phyloP scores from a whole-genome alignment of 495 filamentous ascomycete species.

The Xylaria sp. region DNA sequence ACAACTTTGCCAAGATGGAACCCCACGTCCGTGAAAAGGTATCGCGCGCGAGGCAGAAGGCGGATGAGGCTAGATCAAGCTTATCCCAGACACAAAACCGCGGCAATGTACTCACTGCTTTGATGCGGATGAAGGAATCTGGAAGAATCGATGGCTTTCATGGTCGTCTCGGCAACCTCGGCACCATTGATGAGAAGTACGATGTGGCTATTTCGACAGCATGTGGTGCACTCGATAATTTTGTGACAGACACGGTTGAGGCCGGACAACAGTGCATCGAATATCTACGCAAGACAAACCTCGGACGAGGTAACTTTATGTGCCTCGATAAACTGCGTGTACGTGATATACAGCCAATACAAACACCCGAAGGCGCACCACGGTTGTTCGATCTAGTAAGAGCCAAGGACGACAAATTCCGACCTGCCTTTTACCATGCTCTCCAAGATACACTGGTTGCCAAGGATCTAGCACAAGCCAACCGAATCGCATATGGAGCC shows the following conservation, averaged over 20 bases:
- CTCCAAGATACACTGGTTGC: slow-evolving; percentile 94
- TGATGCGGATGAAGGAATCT: slow-evolving; percentile 95
- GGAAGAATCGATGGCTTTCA: slow-evolving; percentile 97
- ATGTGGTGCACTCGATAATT: slow-evolving; percentile 88
- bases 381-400: slow-evolving; percentile 92
- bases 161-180: slow-evolving; percentile 91
- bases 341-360: slow-evolving; percentile 75
- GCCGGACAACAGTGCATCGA: slow-evolving; percentile 97
- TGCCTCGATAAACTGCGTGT: slow-evolving; percentile 84
- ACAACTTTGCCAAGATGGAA: slow-evolving; percentile 75
- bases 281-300: slow-evolving; percentile 94
- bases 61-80: slow-evolving; percentile 91
- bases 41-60: slow-evolving; percentile 87
- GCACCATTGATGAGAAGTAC: slow-evolving; percentile 92
- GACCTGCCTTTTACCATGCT: slow-evolving; percentile 92
- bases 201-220: slow-evolving; percentile 97
- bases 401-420: slow-evolving; percentile 83
- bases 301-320: slow-evolving; percentile 97
- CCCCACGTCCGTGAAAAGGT: slow-evolving; percentile 80
- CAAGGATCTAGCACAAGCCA: slow-evolving; percentile 89
- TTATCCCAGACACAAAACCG: slow-evolving; percentile 88
- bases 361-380: slow-evolving; percentile 91
- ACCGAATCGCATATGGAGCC: slow-evolving; percentile 93
- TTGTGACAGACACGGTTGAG: slow-evolving; percentile 94
- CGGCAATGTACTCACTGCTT: slow-evolving; percentile 86